phyloP scores from a whole-genome alignment of 257 asterid genomes.

The Thymus quinquecostatus region DNA sequence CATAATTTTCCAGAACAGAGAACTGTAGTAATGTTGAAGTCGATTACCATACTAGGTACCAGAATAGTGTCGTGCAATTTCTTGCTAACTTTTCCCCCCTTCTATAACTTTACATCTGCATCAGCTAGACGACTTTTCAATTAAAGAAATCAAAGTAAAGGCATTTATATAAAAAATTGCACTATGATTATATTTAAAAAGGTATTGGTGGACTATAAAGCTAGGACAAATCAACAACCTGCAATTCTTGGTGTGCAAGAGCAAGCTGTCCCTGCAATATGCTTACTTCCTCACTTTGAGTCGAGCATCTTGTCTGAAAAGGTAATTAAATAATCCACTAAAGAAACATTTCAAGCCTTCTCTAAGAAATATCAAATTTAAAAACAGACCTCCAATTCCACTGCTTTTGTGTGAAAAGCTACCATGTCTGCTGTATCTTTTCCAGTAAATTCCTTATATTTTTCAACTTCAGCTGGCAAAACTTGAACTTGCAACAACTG shows the following conservation, averaged over 20 bases:
- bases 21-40: not conserved
- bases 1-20: not conserved
- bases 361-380: not conserved
- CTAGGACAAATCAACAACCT: slow-evolving; percentile 47
- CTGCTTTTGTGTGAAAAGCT: slow-evolving; percentile 48
- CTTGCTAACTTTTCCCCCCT: slow-evolving; percentile 83
- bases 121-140: slow-evolving; percentile 71
- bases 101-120: slow-evolving; percentile 78
- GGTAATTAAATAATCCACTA: slow-evolving; percentile 9
- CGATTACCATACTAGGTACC: slow-evolving; percentile 42
- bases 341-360: slow-evolving; percentile 3
- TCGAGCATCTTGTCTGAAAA: slow-evolving; percentile 64
- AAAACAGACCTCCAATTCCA: slow-evolving; percentile 67
- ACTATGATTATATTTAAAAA: not conserved
- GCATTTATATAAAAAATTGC: not conserved
- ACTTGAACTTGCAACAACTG: slow-evolving; percentile 57
- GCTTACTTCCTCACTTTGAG: slow-evolving; percentile 72
- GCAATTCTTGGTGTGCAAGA: slow-evolving; percentile 64
- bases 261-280: slow-evolving; percentile 68
- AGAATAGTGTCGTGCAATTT: slow-evolving; percentile 90
- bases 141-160: not conserved
- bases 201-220: not conserved
- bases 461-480: slow-evolving; percentile 58
- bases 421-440: slow-evolving; percentile 60
- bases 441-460: slow-evolving; percentile 66